Percentiles rank a stretch among this genome's conserved stretches.
Evolutionary conservation across 768 basidiomycete genomes (phyloP).

Genomic region (Cystobasidium ongulense): DNA sequence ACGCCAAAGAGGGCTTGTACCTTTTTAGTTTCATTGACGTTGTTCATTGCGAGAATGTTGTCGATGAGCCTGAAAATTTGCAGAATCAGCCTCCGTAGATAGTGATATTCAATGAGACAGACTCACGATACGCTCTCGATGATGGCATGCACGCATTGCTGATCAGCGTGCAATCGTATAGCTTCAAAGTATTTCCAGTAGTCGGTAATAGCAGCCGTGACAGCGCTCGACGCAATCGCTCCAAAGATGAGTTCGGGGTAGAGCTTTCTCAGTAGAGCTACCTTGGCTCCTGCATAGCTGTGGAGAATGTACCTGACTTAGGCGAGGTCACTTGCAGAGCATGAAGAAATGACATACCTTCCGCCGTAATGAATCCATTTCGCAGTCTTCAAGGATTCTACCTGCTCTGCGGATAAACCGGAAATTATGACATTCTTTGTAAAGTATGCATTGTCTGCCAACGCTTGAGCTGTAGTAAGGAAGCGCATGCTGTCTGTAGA

Average conservation of each 20-base stretch:
- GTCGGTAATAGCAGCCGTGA: slow-evolving; percentile 71
- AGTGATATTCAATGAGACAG: slow-evolving; percentile 37
- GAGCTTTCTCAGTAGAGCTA: slow-evolving; percentile 79
- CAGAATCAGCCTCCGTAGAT: slow-evolving; percentile 32
- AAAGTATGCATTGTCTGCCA: slow-evolving; percentile 86
- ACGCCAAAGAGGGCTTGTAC: slow-evolving; percentile 75
- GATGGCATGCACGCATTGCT: slow-evolving; percentile 33
- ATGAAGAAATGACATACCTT: slow-evolving; percentile 39
- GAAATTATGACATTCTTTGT: slow-evolving; percentile 68
- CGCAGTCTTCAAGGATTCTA: background rate
- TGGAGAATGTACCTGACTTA: slow-evolving; percentile 49
- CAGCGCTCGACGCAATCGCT: slow-evolving; percentile 80
- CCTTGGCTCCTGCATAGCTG: slow-evolving; percentile 85
- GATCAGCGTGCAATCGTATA: slow-evolving; percentile 56
- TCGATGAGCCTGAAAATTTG: slow-evolving; percentile 54
- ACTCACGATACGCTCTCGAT: slow-evolving; percentile 27
- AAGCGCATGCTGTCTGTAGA: slow-evolving; percentile 52
- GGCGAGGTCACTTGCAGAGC: background rate
- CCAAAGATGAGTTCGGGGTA: slow-evolving; percentile 85
- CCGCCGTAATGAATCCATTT: slow-evolving; percentile 67
- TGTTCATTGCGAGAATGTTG: slow-evolving; percentile 49
- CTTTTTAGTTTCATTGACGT: slow-evolving; percentile 49
- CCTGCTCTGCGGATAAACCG: slow-evolving; percentile 53
- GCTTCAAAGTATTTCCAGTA: slow-evolving; percentile 82
- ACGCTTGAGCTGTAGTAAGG: slow-evolving; percentile 79